Evolutionary conservation across 331 rosid species (phyloP).

Genomic region (Acacia pycnantha): DNA sequence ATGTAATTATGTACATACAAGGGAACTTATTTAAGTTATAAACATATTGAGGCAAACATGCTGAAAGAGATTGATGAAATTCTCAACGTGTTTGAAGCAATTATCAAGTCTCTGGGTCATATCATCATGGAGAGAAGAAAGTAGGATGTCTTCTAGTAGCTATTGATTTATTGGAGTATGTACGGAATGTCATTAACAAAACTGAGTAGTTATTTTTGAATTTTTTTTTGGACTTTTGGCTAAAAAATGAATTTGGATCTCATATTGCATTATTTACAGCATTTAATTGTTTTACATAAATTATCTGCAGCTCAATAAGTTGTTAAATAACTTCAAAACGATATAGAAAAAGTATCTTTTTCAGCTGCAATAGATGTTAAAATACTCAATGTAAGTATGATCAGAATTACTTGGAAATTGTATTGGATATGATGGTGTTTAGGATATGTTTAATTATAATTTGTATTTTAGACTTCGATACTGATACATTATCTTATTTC

Average conservation of each 20-base stretch:
- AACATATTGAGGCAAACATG: neutral
- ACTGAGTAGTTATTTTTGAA: neutral
- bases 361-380: neutral
- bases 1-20: no score
- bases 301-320: constrained; percentile 1
- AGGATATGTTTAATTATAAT: neutral
- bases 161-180: constrained; percentile 1
- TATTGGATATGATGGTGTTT: neutral
- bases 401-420: neutral
- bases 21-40: no score
- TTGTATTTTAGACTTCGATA: neutral
- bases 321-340: constrained; percentile 8
- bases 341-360: neutral
- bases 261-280: neutral
- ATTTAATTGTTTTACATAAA: constrained; percentile 1
- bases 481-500: constrained; percentile 25
- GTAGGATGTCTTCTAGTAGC: neutral
- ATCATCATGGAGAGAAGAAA: neutral
- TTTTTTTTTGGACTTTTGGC: neutral
- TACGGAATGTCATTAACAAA: neutral
- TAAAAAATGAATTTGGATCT: constrained; percentile 15
- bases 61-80: neutral
- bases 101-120: constrained; percentile 15
- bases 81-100: neutral
- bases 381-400: neutral